These are phyloP conservation scores for Starmerella riodocensis DNA, from an alignment of 805 yeast species.

Conservation along the genomic window DNA sequence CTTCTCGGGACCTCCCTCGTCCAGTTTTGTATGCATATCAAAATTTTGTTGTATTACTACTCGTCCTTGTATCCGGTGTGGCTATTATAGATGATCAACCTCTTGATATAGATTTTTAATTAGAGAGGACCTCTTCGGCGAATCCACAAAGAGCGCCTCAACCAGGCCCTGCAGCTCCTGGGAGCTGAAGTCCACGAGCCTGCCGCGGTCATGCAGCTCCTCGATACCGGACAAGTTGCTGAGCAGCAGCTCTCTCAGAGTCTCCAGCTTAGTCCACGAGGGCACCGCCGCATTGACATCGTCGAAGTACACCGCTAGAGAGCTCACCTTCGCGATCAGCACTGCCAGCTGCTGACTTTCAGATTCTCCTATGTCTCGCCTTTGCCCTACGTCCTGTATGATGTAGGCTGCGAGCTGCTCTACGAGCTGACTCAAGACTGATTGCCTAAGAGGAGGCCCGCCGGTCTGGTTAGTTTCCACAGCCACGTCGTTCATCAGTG, in stretches of 20 bases:
- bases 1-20: too few relatives aligned
- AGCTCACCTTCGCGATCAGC: slow-evolving; percentile 10
- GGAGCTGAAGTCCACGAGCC: slow-evolving; percentile 26
- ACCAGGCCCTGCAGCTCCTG: slow-evolving; percentile 25
- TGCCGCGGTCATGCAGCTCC: slow-evolving; percentile 21
- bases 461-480: slow-evolving; percentile 14
- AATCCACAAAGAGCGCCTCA: slow-evolving; percentile 27
- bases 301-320: slow-evolving; percentile 15
- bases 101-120: slow-evolving; percentile 5
- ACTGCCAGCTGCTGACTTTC: slow-evolving; percentile 19
- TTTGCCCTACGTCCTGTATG: slow-evolving; percentile 16
- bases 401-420: slow-evolving; percentile 23
- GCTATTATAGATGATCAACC: background rate
- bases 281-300: slow-evolving; percentile 21
- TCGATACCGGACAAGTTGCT: slow-evolving; percentile 25
- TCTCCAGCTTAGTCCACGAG: slow-evolving; percentile 30
- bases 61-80: too few relatives aligned
- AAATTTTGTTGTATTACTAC: too few relatives aligned
- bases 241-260: slow-evolving; percentile 25
- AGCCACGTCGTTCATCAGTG: slow-evolving; percentile 11
- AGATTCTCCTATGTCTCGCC: slow-evolving; percentile 24
- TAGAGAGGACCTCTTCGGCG: slow-evolving; percentile 23
- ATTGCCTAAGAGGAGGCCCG: slow-evolving; percentile 17
- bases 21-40: too few relatives aligned
- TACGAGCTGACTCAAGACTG: slow-evolving; percentile 26